Conservation (phyloP, 352 stramenopile species). For the Blastocystis sp. region DNA sequence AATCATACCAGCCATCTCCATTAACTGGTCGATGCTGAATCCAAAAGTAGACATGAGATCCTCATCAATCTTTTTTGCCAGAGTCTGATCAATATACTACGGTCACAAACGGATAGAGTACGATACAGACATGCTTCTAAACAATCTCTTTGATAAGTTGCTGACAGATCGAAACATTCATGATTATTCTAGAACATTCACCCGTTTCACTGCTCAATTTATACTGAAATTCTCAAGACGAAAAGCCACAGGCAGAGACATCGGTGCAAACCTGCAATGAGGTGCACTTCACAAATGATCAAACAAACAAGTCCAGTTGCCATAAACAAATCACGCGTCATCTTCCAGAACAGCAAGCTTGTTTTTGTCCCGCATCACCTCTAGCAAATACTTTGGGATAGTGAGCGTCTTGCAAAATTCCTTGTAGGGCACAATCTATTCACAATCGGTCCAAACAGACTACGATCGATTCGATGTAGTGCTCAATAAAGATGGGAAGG, state of each 20-base stretch:
- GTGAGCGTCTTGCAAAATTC: constrained; percentile 52
- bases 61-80: constrained; percentile 73
- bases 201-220: no score
- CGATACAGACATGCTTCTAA: neutral
- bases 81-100: constrained; percentile 63
- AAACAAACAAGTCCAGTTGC: neutral
- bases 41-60: constrained; percentile 80
- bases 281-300: neutral
- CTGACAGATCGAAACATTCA: neutral
- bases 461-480: neutral
- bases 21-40: constrained; percentile 92
- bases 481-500: constrained; percentile 11
- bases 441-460: neutral
- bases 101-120: neutral
- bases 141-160: neutral
- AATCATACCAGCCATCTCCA: constrained; percentile 93
- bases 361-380: constrained; percentile 49
- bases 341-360: neutral
- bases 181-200: neutral
- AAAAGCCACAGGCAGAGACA: neutral
- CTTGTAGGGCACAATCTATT: constrained; percentile 15
- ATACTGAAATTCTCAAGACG: no score
- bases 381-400: constrained; percentile 11
- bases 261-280: neutral
- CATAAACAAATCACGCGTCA: neutral